Percentiles rank a stretch among this genome's conserved stretches.
These are phyloP conservation scores for Immersiella caudata DNA, from an alignment of 495 filamentous ascomycete species.

Conservation along the genomic window DNA sequence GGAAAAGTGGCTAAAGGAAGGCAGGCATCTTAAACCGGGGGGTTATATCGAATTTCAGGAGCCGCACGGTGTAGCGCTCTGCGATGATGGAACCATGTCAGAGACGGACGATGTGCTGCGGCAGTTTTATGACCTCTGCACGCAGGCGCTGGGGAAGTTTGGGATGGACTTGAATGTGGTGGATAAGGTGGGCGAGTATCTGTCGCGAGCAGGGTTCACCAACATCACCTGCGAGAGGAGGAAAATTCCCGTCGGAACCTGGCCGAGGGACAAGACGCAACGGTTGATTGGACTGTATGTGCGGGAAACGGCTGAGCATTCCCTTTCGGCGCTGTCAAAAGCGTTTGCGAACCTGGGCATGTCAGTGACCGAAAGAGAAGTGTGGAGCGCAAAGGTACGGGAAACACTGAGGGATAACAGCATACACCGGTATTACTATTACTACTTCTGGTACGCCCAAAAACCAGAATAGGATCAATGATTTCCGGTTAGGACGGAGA, in stretches of 20 bases:
- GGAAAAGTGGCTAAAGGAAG: conserved; percentile 12
- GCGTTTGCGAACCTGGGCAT: conserved; percentile 51
- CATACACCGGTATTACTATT: conserved; percentile 42
- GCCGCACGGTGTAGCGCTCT: conserved; percentile 36
- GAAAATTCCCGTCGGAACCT: conserved; percentile 60
- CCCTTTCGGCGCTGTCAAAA: conserved; percentile 54
- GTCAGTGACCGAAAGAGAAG: conserved; percentile 35
- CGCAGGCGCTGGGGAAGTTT: conserved; percentile 32
- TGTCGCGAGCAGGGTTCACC: conserved; percentile 58
- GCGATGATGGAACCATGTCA: conserved; percentile 42
- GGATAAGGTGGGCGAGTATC: conserved; percentile 50
- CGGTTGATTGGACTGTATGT: conserved; percentile 57
- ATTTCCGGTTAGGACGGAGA: neutral
- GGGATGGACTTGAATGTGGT: conserved; percentile 49
- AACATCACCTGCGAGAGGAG: conserved; percentile 55
- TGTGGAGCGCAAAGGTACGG: conserved; percentile 36
- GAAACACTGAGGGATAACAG: conserved; percentile 34
- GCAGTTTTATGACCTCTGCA: conserved; percentile 33
- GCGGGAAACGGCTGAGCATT: conserved; percentile 41
- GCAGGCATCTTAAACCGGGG: conserved; percentile 38
- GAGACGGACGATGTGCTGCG: conserved; percentile 33
- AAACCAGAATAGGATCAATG: conserved; percentile 30
- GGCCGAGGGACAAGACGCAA: conserved; percentile 57
- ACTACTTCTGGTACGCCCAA: conserved; percentile 45
- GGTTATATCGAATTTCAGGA: conserved; percentile 47